Conservation (phyloP, 148 eudicot genomes). For the Agrostemma githago region DNA sequence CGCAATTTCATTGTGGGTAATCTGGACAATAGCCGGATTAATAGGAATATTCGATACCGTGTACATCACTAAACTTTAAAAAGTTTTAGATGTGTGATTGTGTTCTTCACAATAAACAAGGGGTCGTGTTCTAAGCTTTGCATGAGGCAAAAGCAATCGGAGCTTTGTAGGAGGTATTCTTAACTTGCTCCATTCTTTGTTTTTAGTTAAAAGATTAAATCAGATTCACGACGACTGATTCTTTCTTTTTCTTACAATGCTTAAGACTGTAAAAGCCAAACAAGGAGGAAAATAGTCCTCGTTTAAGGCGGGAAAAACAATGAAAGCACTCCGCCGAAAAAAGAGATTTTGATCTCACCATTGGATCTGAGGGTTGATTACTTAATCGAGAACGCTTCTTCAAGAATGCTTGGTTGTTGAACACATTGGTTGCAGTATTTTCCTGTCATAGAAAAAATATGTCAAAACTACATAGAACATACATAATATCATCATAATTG, state of each 20-base stretch:
- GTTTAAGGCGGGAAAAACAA: neutral
- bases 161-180: neutral
- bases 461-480: neutral
- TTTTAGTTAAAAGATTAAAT: neutral
- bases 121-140: neutral
- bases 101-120: neutral
- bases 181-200: neutral
- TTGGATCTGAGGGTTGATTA: constrained; percentile 79
- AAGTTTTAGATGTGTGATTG: too few relatives aligned
- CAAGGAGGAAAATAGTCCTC: constrained; percentile 5
- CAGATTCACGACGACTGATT: neutral
- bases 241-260: neutral
- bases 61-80: neutral
- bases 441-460: constrained; percentile 46
- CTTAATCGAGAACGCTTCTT: constrained; percentile 93
- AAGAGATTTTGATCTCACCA: constrained; percentile 44
- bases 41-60: too few relatives aligned
- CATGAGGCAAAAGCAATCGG: too few relatives aligned
- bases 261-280: neutral
- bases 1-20: too few relatives aligned
- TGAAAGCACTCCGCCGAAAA: neutral
- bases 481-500: neutral
- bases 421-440: constrained; percentile 86
- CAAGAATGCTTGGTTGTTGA: constrained; percentile 90
- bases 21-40: too few relatives aligned